Evolutionary conservation across 176 grass and related monocot genomes (phyloP).

Genomic region (Phragmites australis): DNA sequence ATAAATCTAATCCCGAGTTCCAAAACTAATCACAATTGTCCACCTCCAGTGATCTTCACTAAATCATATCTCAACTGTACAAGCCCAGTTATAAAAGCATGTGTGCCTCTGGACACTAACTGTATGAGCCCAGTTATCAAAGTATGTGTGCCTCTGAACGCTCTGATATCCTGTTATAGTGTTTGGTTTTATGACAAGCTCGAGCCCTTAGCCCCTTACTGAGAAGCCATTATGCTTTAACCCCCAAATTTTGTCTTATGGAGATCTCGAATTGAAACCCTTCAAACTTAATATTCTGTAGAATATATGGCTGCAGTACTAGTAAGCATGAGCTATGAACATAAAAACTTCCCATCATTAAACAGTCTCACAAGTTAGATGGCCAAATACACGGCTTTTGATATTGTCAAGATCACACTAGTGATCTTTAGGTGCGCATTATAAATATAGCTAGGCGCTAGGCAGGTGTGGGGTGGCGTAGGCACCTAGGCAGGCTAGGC

Average conservation of each 20-base stretch:
- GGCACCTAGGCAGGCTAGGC: neutral
- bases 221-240: neutral
- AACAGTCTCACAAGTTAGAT: slow-evolving; percentile 5
- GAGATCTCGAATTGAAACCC: neutral
- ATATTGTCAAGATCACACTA: neutral
- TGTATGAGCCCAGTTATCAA: neutral
- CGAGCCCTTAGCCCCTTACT: neutral
- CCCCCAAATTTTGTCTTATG: neutral
- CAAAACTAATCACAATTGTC: neutral
- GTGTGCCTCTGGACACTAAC: neutral
- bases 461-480: neutral
- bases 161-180: neutral
- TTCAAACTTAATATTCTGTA: neutral
- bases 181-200: neutral
- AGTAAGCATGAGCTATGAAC: slow-evolving; percentile 15
- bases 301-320: neutral
- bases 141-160: neutral
- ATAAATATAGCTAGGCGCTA: neutral
- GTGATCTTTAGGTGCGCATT: neutral
- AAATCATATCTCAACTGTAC: slow-evolving; percentile 8
- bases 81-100: neutral
- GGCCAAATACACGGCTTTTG: neutral
- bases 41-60: neutral
- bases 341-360: neutral
- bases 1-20: neutral